Evolutionary conservation across 441 rosid species (phyloP).

Genomic region (Mallotus japonicus): DNA sequence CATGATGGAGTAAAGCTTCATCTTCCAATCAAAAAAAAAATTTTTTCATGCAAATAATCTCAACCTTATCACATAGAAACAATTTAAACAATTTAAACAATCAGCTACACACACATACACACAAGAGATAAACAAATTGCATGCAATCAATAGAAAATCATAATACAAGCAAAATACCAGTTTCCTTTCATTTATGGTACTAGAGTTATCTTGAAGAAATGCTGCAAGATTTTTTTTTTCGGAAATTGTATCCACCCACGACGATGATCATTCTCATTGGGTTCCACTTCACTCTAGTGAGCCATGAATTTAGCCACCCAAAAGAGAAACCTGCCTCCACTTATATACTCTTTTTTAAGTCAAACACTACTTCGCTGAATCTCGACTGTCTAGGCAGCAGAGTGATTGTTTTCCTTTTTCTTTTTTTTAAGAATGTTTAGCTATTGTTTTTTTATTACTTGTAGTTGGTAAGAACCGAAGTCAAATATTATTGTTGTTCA

Average conservation of each 20-base stretch:
- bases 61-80: background rate
- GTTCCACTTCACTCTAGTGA: background rate
- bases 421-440: no score
- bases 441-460: no score
- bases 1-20: no score
- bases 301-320: background rate
- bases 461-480: no score
- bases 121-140: no score
- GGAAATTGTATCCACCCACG: background rate
- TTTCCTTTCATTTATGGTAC: constrained; percentile 11
- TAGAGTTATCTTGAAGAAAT: constrained; percentile 21
- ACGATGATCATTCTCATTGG: background rate
- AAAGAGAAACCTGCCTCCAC: no score
- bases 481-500: no score
- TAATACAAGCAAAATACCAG: constrained; percentile 9
- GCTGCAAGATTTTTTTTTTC: background rate
- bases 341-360: no score
- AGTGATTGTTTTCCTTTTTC: no score
- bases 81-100: background rate
- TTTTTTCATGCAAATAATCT: background rate
- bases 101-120: background rate
- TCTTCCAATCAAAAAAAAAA: no score
- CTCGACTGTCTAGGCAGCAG: no score
- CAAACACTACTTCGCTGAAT: no score
- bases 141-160: background rate